Evolutionary conservation across 495 filamentous ascomycete genomes (phyloP), one percentile per base, ranked within the genome.

Genomic region (Pseudoneurospora amorphoporcata): DNA sequence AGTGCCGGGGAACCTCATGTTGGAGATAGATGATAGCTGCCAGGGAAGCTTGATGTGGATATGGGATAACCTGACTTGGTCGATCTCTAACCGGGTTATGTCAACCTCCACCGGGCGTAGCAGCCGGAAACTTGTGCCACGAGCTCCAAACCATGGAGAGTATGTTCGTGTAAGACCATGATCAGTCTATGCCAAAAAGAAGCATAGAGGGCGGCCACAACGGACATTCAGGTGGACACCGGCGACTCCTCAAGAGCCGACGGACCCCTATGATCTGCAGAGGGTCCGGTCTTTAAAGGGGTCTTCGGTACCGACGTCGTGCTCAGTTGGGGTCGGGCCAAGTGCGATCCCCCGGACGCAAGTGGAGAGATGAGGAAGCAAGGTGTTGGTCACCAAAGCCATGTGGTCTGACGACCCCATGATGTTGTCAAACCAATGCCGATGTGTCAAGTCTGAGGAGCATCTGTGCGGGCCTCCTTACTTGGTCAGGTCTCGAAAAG

Each of bases 1-100:
- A 40, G 69, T 72, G 69, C 32, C 70, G 72, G 39, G 69, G 47
- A 73, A 70, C 32, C 29, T 75, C 4, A 29, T 68, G 79, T 80
- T 77, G 74, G 76, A 79, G 76, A 78, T 80, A 78, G 75, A 81
- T 77, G 76, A 76, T 5, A 38, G 70, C 65, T 65, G 70, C 42
- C 70, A 72, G 71, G 65, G 74, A 58, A 68, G 71, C 38, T 39
- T 19, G 71, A 45, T 70, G 69, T 41, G 42, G 19, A 76, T 73
- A 73, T 72, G 61, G 73, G 72, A 72, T 76, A 73, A 74, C 74
- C 75, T 71, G 71, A 58, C 43, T 65, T 69, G 45, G 70, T 73
- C 70, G 69, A 42, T 70, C 70, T 74, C 70, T 75, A 75, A 81
- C 80, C 77, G 74, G 78, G 77, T 79, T 79, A 75, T 71, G 35